Base-by-base conservation (phyloP, 768 basidiomycete species). In the Tremella fuciformis region DNA sequence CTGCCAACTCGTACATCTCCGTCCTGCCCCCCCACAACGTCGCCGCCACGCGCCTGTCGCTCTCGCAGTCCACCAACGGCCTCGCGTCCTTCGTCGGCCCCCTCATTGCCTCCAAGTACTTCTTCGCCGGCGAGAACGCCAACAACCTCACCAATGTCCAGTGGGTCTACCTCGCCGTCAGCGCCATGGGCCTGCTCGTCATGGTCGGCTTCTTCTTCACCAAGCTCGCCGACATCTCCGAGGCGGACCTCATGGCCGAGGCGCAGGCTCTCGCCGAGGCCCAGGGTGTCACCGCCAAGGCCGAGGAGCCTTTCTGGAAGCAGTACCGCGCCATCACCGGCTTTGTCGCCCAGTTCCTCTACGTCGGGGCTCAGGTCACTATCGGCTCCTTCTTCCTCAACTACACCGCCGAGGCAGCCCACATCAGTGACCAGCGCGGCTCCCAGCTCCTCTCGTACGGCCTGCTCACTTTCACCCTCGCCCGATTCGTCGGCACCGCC, bases 51-150 rank as follows among this genome's bases (percentile, higher is more conserved):
- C 82, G 88, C 25, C 80, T 89, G 52, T 88, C 88, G 73, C 86
- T 88, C 74, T 86, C 86, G 59, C 88, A 89, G 77, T 85, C 86
- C 3, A 88, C 86, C 79, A 86, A 88, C 68, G 88, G 87, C 21
- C 79, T 89, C 42, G 87, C 87, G 0, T 83, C 84, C 2, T 88
- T 88, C 70, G 64, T 77, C 49, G 79, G 88, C 2, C 87, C 88
- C 18, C 81, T 88, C 64, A 88, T 88, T 65, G 87, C 86, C 21
- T 83, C 86, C 3, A 80, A 83, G 53, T 88, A 83, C 81, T 89
- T 88, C 79, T 87, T 88, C 80, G 79, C 77, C 1, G 87, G 84
- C 3, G 81, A 74, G 50, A 87, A 88, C 73, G 82, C 81, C 7
- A 82, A 77, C 22, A 80, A 80, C 44, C 80, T 88, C 25, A 84